Base-by-base conservation (phyloP, 345 rosid genomes). In the Populus nigra region DNA sequence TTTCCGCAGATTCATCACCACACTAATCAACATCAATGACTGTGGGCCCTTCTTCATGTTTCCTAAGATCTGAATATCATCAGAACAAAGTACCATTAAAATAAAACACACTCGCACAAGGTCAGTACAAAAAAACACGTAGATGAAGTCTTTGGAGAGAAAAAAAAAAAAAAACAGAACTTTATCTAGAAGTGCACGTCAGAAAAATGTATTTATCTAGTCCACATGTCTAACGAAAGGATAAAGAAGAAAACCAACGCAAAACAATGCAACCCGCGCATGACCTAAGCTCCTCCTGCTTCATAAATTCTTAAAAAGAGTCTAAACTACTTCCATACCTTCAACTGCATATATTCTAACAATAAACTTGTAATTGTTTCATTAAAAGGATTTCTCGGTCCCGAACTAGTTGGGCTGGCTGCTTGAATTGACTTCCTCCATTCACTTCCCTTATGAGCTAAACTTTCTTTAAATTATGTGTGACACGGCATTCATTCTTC, bases 1-100 rank as follows among this genome's bases (percentile, higher is more conserved):
- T 73, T 85, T 84, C 83, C 83, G 92, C 36, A 94, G 91, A 86
- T 91, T 96, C 90, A 86, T 90, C 83, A 89, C 83, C 77, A 96
- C 84, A 8, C 97, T 88, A 82, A 90, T 72, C 82, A 96, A 85
- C 95, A 96, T 84, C 81, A 96, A 81, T 29, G 93, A 83, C 61
- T 78, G 88, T 13, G 98, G 87, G 82, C 89, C 93, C 79, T 84
- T 89, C 85, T 80, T 89, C 91, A 91, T 85, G 78, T 87, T 91
- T 76, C 95, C 97, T 78, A 94, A 76, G 79, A 96, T 80, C 98
- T 96, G 95, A 73, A 83, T 82, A 55, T 67, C 55, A 70, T 29
- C 72, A 39, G 41, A 55, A 4, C 36, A 27, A 74, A 62, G 25
- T 27, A 41, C 36, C n/a, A 72, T 63, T 72, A 59, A 25, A 41